These are phyloP conservation scores for Papilionanthe hybrid DNA, from an alignment of 116 monocot species.

Conservation along the genomic window DNA sequence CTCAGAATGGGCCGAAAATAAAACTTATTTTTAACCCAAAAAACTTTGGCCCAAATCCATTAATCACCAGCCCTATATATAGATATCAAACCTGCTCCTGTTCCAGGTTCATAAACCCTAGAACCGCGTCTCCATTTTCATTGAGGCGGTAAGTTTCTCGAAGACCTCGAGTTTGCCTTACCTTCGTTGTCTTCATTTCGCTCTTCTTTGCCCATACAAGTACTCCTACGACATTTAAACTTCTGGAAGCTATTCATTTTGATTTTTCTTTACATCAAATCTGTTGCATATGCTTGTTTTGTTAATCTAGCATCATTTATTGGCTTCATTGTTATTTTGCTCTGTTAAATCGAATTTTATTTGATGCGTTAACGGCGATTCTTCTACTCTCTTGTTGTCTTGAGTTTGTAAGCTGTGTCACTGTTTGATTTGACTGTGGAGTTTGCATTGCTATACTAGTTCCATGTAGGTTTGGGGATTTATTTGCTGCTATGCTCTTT, in stretches of 20 bases:
- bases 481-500: too few relatives aligned
- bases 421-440: background rate
- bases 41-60: background rate
- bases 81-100: background rate
- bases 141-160: background rate
- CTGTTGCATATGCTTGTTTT: background rate
- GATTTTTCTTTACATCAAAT: background rate
- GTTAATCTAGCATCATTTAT: background rate
- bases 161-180: background rate
- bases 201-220: background rate
- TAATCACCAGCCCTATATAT: background rate
- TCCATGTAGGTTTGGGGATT: too few relatives aligned
- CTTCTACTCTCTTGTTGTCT: too few relatives aligned
- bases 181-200: background rate
- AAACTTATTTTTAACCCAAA: too few relatives aligned
- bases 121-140: background rate
- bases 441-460: too few relatives aligned
- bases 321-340: background rate
- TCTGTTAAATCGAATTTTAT: background rate
- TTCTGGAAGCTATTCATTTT: background rate
- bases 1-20: too few relatives aligned
- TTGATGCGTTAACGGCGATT: background rate
- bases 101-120: background rate
- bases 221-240: background rate
- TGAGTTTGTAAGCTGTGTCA: too few relatives aligned